Evolutionary conservation across 805 yeast genomes (phyloP), one percentile per base, ranked within the genome.

Genomic region (Lachancea quebecensis): DNA sequence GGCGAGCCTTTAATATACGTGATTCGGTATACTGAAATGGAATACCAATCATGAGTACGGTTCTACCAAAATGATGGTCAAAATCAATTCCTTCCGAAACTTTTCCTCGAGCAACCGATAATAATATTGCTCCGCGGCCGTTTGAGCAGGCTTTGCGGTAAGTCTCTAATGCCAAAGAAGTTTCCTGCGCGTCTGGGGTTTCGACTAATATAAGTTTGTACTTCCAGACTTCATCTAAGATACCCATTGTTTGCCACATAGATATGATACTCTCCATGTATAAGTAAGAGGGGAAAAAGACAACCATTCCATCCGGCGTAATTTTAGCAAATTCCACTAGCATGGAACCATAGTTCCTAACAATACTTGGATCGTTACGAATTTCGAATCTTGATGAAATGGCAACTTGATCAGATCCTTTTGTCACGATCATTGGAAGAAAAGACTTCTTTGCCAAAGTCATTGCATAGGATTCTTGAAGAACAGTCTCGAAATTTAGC

Each of bases 21-120:
- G 97, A 90, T 62, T 93, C 99, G 0, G 99, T 93, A 65, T 93
- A 93, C 73, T 93, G 99, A 74, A 93, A 93, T 0, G 99, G 99
- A 53, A 93, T 95, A 53, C 99, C 99, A 66, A 93, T 91, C 97
- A 93, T 91, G 49, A 93, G 72, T 50, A 93, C 99, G 0, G 98
- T 88, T 59, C 99, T 78, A 11, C 99, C 99, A 64, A 85, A 93
- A 53, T 93, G 99, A 63, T 93, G 96, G 62, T 93, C 98, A 69
- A 93, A 93, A 88, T 93, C 99, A 55, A 93, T 93, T 50, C 99
- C 99, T 66, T 93, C 99, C 0, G 95, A 85, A 1, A 93, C 99
- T 61, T 93, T 93, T 8, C 99, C 99, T 75, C 99, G 89, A 11
- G 99, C 99, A 49, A 93, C 99, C 31, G 96, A 88, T 35, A 93